Conservation (phyloP, 148 eudicot genomes). For the Fagopyrum tataricum region DNA sequence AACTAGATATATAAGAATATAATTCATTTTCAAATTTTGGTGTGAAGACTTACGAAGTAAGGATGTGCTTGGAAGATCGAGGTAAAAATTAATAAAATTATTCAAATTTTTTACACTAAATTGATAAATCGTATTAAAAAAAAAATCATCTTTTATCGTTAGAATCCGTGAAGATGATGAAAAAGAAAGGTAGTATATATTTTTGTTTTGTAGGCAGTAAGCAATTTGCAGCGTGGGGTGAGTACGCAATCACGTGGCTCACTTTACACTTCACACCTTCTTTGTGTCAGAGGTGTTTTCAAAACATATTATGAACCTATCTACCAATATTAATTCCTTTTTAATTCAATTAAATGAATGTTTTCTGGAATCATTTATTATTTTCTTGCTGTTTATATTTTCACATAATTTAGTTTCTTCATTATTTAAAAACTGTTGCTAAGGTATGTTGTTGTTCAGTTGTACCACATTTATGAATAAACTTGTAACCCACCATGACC, state of each 20-base stretch:
- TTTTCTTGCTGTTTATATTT: neutral
- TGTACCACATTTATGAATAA: neutral
- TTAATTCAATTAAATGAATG: neutral
- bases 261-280: neutral
- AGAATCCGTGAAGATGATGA: neutral
- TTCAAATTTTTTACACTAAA: no score
- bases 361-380: neutral
- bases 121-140: no score
- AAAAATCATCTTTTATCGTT: neutral
- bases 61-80: neutral
- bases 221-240: neutral
- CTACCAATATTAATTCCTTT: neutral
- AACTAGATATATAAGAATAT: neutral
- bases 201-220: neutral
- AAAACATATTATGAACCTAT: neutral
- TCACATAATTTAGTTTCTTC: no score
- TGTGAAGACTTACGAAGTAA: neutral
- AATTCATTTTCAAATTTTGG: neutral
- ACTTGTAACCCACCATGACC: no score
- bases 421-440: no score
- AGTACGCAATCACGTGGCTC: neutral
- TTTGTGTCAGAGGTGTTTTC: neutral
- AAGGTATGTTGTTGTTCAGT: no score
- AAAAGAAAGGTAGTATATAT: neutral
- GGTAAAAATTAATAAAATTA: neutral